Conservation (phyloP, 345 rosid species). For the Eucalyptus cladocalyx region DNA sequence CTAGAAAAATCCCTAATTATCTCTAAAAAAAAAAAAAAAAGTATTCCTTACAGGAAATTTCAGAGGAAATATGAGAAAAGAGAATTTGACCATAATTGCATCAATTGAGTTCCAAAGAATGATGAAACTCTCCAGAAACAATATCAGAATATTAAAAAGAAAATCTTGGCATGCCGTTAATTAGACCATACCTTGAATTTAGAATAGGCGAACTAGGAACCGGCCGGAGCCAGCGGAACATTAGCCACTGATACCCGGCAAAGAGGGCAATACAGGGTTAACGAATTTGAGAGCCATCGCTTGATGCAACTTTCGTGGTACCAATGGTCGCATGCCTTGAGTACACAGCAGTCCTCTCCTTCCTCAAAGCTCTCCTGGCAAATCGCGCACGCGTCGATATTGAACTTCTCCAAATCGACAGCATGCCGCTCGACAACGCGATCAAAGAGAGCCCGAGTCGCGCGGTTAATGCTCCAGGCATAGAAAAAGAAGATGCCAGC, state of each 20-base stretch:
- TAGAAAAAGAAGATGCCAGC: neutral
- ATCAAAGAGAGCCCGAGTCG: neutral
- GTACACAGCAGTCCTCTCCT: neutral
- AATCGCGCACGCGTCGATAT: neutral
- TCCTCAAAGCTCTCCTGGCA: neutral
- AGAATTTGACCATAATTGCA: no score
- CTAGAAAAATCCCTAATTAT: no score
- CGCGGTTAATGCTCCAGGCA: accelerated
- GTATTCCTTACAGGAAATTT: no score
- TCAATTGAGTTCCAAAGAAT: no score
- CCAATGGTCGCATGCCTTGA: neutral
- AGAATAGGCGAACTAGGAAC: neutral
- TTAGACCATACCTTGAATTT: neutral
- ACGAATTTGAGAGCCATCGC: neutral
- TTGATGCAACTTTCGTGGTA: neutral
- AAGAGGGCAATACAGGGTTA: neutral
- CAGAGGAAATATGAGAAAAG: no score
- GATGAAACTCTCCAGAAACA: no score
- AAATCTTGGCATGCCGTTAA: neutral
- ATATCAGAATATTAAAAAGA: no score
- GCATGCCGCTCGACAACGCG: neutral
- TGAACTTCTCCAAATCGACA: neutral
- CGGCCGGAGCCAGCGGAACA: no score
- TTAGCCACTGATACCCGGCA: neutral
- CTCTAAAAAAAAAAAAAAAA: no score